These are phyloP conservation scores for Pseudozyma sp. DNA, from an alignment of 1,284 basidiomycete genomes.

Conservation along the genomic window DNA sequence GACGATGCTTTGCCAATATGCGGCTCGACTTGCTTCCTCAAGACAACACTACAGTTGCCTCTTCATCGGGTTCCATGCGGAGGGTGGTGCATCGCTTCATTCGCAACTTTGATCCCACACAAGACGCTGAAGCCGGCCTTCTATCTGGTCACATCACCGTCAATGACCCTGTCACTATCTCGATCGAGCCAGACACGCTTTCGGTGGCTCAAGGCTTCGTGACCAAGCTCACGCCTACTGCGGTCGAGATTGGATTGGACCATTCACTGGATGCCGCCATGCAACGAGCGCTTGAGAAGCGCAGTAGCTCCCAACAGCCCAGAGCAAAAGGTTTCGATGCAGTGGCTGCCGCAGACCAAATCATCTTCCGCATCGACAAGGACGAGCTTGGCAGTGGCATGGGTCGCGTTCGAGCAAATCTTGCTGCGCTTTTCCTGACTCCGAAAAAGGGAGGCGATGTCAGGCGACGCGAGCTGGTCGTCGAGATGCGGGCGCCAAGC, in stretches of 20 bases:
- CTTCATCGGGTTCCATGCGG: slow-evolving; percentile 52
- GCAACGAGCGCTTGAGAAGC: slow-evolving; percentile 45
- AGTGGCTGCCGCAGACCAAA: slow-evolving; percentile 22
- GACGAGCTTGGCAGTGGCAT: slow-evolving; percentile 90
- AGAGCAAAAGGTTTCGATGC: slow-evolving; percentile 4
- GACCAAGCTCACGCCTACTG: slow-evolving; percentile 76
- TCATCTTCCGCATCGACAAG: slow-evolving; percentile 88
- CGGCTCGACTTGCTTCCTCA: slow-evolving; percentile 18
- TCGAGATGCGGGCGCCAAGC: slow-evolving; percentile 80
- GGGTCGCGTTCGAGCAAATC: slow-evolving; percentile 87
- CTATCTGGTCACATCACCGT: slow-evolving; percentile 81
- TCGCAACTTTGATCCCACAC: slow-evolving; percentile 63
- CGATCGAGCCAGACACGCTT: slow-evolving; percentile 84
- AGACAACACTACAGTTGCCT: not conserved
- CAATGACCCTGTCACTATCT: slow-evolving; percentile 84
- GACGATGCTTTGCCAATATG: slow-evolving; percentile 70
- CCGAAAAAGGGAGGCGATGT: slow-evolving; percentile 71
- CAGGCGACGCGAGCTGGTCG: slow-evolving; percentile 78
- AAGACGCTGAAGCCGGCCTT: slow-evolving; percentile 70
- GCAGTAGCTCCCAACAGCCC: not conserved
- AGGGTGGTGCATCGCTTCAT: slow-evolving; percentile 78
- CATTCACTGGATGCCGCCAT: slow-evolving; percentile 74
- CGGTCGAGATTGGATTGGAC: slow-evolving; percentile 83
- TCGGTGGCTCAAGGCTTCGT: slow-evolving; percentile 88
- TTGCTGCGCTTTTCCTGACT: slow-evolving; percentile 85